These are phyloP conservation scores for Termitomyces sp. DNA, from an alignment of 768 basidiomycete species.

Conservation along the genomic window DNA sequence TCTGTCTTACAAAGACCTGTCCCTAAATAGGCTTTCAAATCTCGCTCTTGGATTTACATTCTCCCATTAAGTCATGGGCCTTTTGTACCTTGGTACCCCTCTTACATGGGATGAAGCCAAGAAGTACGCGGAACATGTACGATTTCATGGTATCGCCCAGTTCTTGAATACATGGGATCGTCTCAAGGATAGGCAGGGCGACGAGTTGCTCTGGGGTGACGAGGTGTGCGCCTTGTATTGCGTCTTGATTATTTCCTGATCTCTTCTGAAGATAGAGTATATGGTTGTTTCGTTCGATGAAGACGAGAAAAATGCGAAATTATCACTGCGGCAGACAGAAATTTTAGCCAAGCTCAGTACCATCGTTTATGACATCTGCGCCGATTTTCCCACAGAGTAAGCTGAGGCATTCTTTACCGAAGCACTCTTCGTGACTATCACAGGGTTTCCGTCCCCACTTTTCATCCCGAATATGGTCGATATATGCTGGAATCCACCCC, in stretches of 20 bases:
- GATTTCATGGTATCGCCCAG: constrained; percentile 90
- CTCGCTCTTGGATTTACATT: not conserved
- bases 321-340: constrained; percentile 94
- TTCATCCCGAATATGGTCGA: constrained; percentile 97
- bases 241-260: not conserved
- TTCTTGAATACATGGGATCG: constrained; percentile 92
- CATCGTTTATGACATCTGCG: constrained; percentile 62
- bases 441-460: constrained; percentile 77
- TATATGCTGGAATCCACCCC: constrained; percentile 99
- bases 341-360: constrained; percentile 76
- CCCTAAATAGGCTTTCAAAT: not conserved
- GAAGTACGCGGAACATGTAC: constrained; percentile 82
- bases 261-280: constrained; percentile 77
- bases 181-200: constrained; percentile 85
- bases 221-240: constrained; percentile 55
- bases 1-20: constrained; percentile 17
- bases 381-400: constrained; percentile 56
- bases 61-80: constrained; percentile 60
- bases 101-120: constrained; percentile 89
- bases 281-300: constrained; percentile 89
- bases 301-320: constrained; percentile 68
- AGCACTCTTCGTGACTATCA: not conserved
- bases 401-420: constrained; percentile 17
- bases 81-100: constrained; percentile 89
- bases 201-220: constrained; percentile 96